A percentile compares a stretch with the other conserved stretches of the same genome.
Conservation (phyloP, 768 basidiomycete genomes). For the Calocera viscosa region DNA sequence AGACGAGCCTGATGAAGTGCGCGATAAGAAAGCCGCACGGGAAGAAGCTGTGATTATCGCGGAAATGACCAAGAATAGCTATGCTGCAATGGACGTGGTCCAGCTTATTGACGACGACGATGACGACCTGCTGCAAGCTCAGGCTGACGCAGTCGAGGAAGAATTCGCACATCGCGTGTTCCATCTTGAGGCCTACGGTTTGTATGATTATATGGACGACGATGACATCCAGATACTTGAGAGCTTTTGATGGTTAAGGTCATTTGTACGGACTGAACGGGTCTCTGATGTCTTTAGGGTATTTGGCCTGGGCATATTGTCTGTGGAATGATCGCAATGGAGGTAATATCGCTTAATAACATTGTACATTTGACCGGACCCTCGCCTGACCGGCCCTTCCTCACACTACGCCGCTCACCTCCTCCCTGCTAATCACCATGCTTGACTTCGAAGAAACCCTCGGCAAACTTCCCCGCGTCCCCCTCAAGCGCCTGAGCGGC, state of each 20-base stretch:
- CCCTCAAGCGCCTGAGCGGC: conserved; percentile 9
- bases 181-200: no score
- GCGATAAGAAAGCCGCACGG: no score
- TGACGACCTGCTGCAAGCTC: no score
- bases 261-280: not conserved
- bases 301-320: not conserved
- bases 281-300: not conserved
- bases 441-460: conserved; percentile 9
- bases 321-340: not conserved
- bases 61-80: no score
- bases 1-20: no score
- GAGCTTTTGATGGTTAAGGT: not conserved
- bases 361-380: not conserved
- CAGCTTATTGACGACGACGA: no score
- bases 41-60: no score
- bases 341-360: not conserved
- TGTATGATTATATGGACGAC: not conserved
- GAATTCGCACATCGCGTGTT: no score
- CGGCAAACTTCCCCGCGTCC: not conserved
- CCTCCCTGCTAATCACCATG: not conserved
- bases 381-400: not conserved
- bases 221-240: not conserved
- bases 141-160: no score
- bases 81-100: no score
- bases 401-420: not conserved